phyloP scores from a whole-genome alignment of 108 stramenopile genomes.

The Cyclostephanos tholiformis region DNA sequence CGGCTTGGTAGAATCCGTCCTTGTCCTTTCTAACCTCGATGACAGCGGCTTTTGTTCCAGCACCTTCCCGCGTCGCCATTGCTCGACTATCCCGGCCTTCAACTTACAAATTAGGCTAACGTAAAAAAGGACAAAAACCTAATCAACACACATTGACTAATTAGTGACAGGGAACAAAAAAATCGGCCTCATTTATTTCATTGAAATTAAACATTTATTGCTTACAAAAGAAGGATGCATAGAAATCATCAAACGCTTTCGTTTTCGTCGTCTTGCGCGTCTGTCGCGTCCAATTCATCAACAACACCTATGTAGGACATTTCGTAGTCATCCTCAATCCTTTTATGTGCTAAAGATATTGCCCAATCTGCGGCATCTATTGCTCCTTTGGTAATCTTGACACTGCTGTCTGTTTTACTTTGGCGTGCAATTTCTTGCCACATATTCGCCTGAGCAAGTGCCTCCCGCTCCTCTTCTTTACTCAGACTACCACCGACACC shows the following conservation, averaged over 20 bases:
- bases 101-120: too few species aligned
- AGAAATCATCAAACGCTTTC: conserved; percentile 14
- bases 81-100: not conserved
- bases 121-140: too few species aligned
- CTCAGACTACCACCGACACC: conserved; percentile 11
- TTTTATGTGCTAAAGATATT: conserved; percentile 57
- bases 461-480: conserved; percentile 75
- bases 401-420: conserved; percentile 58
- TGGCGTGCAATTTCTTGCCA: conserved; percentile 85
- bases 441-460: conserved; percentile 77
- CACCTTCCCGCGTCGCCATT: not conserved
- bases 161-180: too few species aligned
- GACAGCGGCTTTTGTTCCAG: not conserved
- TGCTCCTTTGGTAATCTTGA: conserved; percentile 43
- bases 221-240: not conserved
- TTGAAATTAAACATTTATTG: not conserved
- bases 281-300: conserved; percentile 1
- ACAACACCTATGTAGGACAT: not conserved
- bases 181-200: too few species aligned
- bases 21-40: not conserved
- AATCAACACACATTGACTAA: too few species aligned
- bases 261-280: conserved; percentile 15
- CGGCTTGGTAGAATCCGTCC: not conserved
- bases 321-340: not conserved
- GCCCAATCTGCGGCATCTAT: conserved; percentile 83